phyloP scores from a whole-genome alignment of 2,329 filamentous ascomycete species.

The Penicillium sp. region DNA sequence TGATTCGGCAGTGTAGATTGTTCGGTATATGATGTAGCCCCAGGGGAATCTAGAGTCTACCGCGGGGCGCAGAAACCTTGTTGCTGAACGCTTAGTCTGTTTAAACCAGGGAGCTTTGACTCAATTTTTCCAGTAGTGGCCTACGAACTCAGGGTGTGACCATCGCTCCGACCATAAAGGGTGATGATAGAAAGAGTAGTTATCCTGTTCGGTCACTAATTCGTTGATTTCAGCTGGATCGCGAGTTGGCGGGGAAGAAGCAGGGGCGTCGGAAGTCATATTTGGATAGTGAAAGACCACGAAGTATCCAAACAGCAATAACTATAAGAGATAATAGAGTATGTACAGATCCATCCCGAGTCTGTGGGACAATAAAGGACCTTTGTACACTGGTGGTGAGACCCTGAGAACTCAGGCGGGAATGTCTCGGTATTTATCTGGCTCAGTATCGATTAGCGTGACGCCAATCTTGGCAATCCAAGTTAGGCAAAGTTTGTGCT shows the following conservation, averaged over 20 bases:
- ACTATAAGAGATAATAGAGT: background rate
- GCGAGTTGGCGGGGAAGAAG: constrained; percentile 1
- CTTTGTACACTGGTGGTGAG: no score
- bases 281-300: constrained; percentile 2
- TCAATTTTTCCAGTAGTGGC: background rate
- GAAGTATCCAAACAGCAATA: constrained; percentile 2
- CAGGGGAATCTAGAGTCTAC: background rate
- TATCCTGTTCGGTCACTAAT: background rate
- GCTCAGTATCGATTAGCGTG: background rate
- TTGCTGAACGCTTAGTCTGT: background rate
- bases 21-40: constrained; percentile 6
- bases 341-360: no score
- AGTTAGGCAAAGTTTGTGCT: background rate
- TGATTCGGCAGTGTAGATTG: constrained; percentile 4
- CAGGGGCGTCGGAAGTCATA: constrained; percentile 1
- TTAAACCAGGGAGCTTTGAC: background rate
- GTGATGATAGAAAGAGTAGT: constrained; percentile 3
- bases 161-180: constrained; percentile 4
- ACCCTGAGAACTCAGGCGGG: background rate
- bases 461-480: constrained; percentile 2
- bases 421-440: background rate
- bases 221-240: constrained; percentile 3
- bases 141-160: constrained; percentile 1
- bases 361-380: constrained; percentile 28
- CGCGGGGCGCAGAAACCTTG: background rate